A percentile compares a stretch with the other conserved stretches of the same genome.
phyloP scores from a whole-genome alignment of 805 yeast species.

The Metschnikowia reukaufii region DNA sequence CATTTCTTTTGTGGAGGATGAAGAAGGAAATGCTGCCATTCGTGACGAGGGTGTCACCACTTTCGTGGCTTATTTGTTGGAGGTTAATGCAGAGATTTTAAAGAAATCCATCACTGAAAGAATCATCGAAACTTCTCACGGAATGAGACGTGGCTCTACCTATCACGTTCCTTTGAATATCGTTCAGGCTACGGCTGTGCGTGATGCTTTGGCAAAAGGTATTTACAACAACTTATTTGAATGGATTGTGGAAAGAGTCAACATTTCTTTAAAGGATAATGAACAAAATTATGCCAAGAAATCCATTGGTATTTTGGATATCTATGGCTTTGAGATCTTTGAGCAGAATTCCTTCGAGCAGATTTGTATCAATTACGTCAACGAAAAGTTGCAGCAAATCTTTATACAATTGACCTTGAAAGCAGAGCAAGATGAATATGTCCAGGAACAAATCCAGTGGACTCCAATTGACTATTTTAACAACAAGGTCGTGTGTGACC shows the following conservation, averaged over 20 bases:
- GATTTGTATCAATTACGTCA: constrained; percentile 91
- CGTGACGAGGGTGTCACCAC: constrained; percentile 89
- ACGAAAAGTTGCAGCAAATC: constrained; percentile 94
- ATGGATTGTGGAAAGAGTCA: constrained; percentile 94
- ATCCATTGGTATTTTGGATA: constrained; percentile 91
- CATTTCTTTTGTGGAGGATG: constrained; percentile 79
- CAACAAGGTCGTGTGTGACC: constrained; percentile 93
- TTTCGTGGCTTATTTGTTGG: constrained; percentile 87
- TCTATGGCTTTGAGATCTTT: constrained; percentile 94
- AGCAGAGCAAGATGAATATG: constrained; percentile 97
- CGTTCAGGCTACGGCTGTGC: constrained; percentile 91
- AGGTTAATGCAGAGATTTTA: constrained; percentile 69
- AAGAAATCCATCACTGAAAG: constrained; percentile 72
- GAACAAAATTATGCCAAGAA: constrained; percentile 40
- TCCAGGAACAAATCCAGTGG: constrained; percentile 94
- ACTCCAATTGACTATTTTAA: constrained; percentile 96
- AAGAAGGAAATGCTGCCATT: constrained; percentile 78
- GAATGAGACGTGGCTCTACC: constrained; percentile 85
- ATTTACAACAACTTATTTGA: constrained; percentile 90
- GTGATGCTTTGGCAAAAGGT: constrained; percentile 94
- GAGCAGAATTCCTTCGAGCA: constrained; percentile 95
- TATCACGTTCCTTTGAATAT: constrained; percentile 91
- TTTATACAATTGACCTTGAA: constrained; percentile 93
- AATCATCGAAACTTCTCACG: constrained; percentile 86
- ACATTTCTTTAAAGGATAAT: constrained; percentile 62